Base-by-base conservation (phyloP, 805 yeast species). In the Starmerella stigmatis region DNA sequence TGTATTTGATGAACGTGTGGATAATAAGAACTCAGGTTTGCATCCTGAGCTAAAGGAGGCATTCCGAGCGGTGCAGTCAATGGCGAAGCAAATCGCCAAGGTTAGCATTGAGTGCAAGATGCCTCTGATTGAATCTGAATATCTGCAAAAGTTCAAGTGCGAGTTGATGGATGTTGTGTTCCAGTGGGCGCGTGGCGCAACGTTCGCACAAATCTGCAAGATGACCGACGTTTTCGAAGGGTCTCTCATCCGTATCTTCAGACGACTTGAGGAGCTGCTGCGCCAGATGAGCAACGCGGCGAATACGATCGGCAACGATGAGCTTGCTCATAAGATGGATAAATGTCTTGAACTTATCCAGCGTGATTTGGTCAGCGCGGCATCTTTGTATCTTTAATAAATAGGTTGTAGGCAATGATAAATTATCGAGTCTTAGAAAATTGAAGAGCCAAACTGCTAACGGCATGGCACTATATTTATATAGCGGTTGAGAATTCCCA, bases 141-240 rank as follows among this genome's bases (percentile, higher is more conserved):
- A 92, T 60, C 81, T 92, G 32, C 95, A 86, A 60, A 73, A 81
- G 22, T 94, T 92, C 69, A 78, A 94, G 65, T 81, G 86, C 16
- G 95, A 92, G 60, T 71, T 92, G 50, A 89, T 92, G 97, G 97
- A 88, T 62, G 96, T 92, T 42, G 96, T 92, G 1, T 86, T 69
- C 63, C 83, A 89, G 39, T 92, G 99, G 99, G 86, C 96, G 63
- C 80, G 81, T 60, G 97, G 97, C 16, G 96, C 95, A 6, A 70
- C 92, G 0, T 92, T 92, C 64, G 89, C 96, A 0, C 96, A 89
- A 62, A 89, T 92, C 51, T 89, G 97, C 68, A 89, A 89, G 64
- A 86, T 92, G 96, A 92, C 98, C 0, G 98, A 92, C 60, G 97
- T 92, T 35, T 92, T 89, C 56, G 99, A 92, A 68, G 99, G 99